phyloP scores from a whole-genome alignment of 2,329 filamentous ascomycete species.

The Helminthosporium solani region DNA sequence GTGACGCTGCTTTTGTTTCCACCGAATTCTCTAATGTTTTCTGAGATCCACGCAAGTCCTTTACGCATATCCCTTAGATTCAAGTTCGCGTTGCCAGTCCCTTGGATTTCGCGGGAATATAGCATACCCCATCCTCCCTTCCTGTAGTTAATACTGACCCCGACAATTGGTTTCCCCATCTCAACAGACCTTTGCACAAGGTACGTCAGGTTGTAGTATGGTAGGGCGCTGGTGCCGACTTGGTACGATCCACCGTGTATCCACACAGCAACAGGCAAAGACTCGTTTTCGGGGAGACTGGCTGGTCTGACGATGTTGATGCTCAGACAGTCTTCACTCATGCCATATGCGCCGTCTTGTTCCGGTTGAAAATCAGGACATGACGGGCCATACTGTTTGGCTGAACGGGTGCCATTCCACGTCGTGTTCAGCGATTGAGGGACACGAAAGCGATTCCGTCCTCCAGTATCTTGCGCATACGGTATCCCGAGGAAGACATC shows the following conservation, averaged over 20 bases:
- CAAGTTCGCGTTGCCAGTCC: constrained; percentile 49
- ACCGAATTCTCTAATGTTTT: constrained; percentile 48
- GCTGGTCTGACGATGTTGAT: constrained; percentile 62
- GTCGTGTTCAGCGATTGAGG: constrained; percentile 52
- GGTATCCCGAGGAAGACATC: constrained; percentile 55
- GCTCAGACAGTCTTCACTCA: constrained; percentile 61
- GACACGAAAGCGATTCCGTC: constrained; percentile 54
- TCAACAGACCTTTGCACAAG: constrained; percentile 54
- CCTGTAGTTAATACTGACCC: constrained; percentile 47
- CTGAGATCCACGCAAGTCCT: constrained; percentile 48
- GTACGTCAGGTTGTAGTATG: constrained; percentile 63
- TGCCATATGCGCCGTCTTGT: constrained; percentile 36
- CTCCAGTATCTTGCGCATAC: constrained; percentile 57
- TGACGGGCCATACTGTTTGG: constrained; percentile 45
- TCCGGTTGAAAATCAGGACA: constrained; percentile 40
- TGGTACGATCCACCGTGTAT: constrained; percentile 54
- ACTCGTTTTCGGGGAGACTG: constrained; percentile 41
- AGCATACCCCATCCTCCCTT: constrained; percentile 71
- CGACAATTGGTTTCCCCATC: constrained; percentile 40
- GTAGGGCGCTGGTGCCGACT: constrained; percentile 45
- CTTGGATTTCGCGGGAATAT: constrained; percentile 49
- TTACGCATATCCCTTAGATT: constrained; percentile 47
- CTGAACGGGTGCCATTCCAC: constrained; percentile 43
- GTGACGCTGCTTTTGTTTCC: constrained; percentile 46
- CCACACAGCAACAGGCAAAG: constrained; percentile 60